These are phyloP conservation scores for Coccinonectria pachysandricola DNA, from an alignment of 2,329 filamentous ascomycete species.

Conservation along the genomic window DNA sequence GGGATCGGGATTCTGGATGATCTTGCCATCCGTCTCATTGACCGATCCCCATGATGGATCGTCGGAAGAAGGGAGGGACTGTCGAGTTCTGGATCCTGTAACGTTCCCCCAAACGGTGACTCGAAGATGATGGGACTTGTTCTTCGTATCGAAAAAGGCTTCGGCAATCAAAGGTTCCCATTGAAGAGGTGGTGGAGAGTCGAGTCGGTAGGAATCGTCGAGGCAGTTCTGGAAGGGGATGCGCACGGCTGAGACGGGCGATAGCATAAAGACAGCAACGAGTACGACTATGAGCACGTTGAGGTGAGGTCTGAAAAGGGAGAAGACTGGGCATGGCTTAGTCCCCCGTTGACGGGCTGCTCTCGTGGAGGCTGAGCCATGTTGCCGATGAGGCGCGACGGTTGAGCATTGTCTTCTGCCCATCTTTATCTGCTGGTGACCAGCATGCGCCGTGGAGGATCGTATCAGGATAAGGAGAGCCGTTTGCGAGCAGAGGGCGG, in stretches of 20 bases:
- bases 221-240: constrained; percentile 83
- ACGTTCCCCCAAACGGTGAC: constrained; percentile 89
- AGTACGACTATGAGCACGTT: constrained; percentile 27
- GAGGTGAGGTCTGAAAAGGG: too few species aligned
- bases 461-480: too few species aligned
- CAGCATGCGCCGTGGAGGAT: too few species aligned
- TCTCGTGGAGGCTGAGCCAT: too few species aligned
- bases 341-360: too few species aligned
- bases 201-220: constrained; percentile 45
- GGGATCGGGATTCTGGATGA: constrained; percentile 49
- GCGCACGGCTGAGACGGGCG: constrained; percentile 52
- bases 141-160: constrained; percentile 57
- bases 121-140: constrained; percentile 54
- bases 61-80: too few species aligned
- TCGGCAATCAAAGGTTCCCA: constrained; percentile 68
- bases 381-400: too few species aligned
- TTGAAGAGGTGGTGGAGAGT: constrained; percentile 55
- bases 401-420: too few species aligned
- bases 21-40: constrained; percentile 62
- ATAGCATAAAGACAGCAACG: constrained; percentile 25
- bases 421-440: too few species aligned
- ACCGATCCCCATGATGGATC: too few species aligned
- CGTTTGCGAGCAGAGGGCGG: too few species aligned
- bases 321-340: too few species aligned
- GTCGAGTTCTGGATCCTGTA: constrained; percentile 66